Percentiles rank a stretch among this genome's conserved stretches.
Evolutionary conservation across 495 filamentous ascomycete genomes (phyloP).

Genomic region (Neurospora tetrasperma): DNA sequence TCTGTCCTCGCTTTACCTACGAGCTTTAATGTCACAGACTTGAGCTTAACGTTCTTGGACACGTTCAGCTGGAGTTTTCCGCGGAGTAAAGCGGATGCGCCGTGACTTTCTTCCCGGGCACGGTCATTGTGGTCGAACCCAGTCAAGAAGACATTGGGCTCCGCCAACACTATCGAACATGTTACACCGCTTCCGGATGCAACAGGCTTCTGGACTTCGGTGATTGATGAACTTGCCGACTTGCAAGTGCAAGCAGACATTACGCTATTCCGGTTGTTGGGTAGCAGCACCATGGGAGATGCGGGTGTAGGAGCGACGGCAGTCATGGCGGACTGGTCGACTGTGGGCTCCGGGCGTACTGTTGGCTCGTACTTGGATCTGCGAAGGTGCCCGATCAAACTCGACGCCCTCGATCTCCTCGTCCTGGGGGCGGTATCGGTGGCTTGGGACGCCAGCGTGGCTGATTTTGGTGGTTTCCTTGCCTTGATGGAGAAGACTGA

Average conservation of each 20-base stretch:
- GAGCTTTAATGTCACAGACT: slow-evolving; percentile 82
- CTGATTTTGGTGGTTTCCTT: slow-evolving; percentile 5
- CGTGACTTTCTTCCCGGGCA: slow-evolving; percentile 41
- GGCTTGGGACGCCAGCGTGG: slow-evolving; percentile 4
- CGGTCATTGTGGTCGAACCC: slow-evolving; percentile 80
- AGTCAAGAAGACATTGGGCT: slow-evolving; percentile 81
- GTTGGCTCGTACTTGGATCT: slow-evolving; percentile 1
- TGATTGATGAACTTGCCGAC: slow-evolving; percentile 26
- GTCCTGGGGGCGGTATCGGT: slow-evolving; percentile 7
- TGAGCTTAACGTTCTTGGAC: slow-evolving; percentile 87
- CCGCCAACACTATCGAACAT: slow-evolving; percentile 68
- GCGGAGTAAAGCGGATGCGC: slow-evolving; percentile 68
- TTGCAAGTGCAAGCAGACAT: slow-evolving; percentile 16
- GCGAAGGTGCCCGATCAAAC: slow-evolving; percentile 22
- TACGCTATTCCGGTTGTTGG: slow-evolving; percentile 31
- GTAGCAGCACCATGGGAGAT: slow-evolving; percentile 10
- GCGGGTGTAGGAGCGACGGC: slow-evolving; percentile 11
- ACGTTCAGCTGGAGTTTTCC: slow-evolving; percentile 76
- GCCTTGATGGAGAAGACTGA: slow-evolving; percentile 24
- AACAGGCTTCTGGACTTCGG: slow-evolving; percentile 54
- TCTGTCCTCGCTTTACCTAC: slow-evolving; percentile 79
- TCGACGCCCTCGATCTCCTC: slow-evolving; percentile 14
- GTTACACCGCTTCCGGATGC: slow-evolving; percentile 63
- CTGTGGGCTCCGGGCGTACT: background rate
- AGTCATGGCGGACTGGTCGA: slow-evolving; percentile 16